Conservation (phyloP, 2,329 filamentous ascomycete genomes). For the Exophiala oligosperma region DNA sequence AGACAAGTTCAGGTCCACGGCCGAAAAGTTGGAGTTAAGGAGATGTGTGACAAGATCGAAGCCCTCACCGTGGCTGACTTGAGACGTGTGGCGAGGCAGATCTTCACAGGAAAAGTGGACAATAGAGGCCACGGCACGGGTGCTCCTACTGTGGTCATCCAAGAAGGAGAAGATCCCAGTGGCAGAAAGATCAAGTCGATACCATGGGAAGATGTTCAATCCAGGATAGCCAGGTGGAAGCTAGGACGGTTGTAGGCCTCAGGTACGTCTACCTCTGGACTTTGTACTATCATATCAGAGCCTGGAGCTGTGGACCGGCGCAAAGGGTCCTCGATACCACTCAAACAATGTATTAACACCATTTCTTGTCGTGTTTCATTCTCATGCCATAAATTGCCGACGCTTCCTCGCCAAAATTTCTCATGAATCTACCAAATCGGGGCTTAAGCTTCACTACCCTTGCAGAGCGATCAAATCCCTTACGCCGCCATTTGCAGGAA, state of each 20-base stretch:
- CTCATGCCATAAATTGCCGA: constrained; percentile 13
- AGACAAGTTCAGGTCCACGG: constrained; percentile 97
- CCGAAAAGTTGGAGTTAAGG: constrained; percentile 81
- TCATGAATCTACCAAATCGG: not conserved
- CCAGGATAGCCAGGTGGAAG: constrained; percentile 79
- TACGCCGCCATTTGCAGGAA: constrained; percentile 37
- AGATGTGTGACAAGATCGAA: constrained; percentile 91
- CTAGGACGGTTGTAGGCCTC: constrained; percentile 62
- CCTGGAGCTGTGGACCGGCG: not conserved
- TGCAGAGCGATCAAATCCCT: constrained; percentile 9
- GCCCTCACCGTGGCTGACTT: constrained; percentile 77
- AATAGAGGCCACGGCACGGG: constrained; percentile 80
- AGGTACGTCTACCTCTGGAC: constrained; percentile 12
- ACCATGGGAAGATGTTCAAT: constrained; percentile 86
- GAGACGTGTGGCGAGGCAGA: constrained; percentile 72
- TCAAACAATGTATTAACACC: not conserved
- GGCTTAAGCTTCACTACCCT: not conserved
- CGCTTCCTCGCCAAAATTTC: too few relatives aligned
- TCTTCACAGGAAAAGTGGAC: constrained; percentile 73
- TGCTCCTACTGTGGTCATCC: constrained; percentile 88
- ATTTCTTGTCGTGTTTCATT: constrained; percentile 1
- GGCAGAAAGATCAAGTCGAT: constrained; percentile 64
- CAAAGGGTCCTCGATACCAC: not conserved
- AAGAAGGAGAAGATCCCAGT: constrained; percentile 79
- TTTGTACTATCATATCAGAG: constrained; percentile 7